phyloP scores from a whole-genome alignment of 164 flowering plant species.

The Tinospora cordifolia region DNA sequence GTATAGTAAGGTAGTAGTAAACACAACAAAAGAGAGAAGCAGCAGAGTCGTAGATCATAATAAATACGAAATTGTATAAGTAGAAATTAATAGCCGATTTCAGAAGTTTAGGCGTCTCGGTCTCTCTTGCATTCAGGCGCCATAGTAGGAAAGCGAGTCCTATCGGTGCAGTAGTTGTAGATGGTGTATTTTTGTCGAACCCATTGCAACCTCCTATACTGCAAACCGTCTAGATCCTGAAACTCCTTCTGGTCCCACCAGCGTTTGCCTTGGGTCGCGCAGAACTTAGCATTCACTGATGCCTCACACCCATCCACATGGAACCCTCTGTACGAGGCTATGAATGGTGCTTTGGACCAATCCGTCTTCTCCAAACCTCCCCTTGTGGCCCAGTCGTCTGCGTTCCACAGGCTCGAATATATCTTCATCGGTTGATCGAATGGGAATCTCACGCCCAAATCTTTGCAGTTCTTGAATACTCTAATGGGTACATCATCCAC shows the following conservation, averaged over 20 bases:
- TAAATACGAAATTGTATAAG: no score
- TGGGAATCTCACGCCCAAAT: slow-evolving; percentile 35
- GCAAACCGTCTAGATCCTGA: slow-evolving; percentile 22
- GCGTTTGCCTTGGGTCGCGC: slow-evolving; percentile 19
- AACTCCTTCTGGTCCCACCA: slow-evolving; percentile 33
- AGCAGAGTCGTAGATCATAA: no score
- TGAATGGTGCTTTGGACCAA: slow-evolving; percentile 41
- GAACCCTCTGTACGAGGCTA: slow-evolving; percentile 29
- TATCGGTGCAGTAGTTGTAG: slow-evolving; percentile 27
- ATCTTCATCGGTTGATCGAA: slow-evolving; percentile 43
- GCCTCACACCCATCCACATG: slow-evolving; percentile 41
- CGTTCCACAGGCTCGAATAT: slow-evolving; percentile 39
- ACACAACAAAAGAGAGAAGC: no score
- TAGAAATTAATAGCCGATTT: no score
- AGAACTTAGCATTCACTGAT: slow-evolving; percentile 17
- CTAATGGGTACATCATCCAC: slow-evolving; percentile 37
- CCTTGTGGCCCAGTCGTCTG: slow-evolving; percentile 43
- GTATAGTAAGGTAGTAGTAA: no score
- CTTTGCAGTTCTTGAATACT: slow-evolving; percentile 35
- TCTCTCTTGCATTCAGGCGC: slow-evolving; percentile 22
- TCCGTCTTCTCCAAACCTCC: slow-evolving; percentile 42
- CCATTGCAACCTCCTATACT: slow-evolving; percentile 17
- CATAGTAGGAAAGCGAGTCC: slow-evolving; percentile 15
- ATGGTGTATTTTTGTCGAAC: slow-evolving; percentile 22
- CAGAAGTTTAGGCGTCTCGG: slow-evolving; percentile 13